Evolutionary conservation across 768 basidiomycete genomes (phyloP), one percentile per base, ranked within the genome.

Genomic region (Boletus rubescentipes): DNA sequence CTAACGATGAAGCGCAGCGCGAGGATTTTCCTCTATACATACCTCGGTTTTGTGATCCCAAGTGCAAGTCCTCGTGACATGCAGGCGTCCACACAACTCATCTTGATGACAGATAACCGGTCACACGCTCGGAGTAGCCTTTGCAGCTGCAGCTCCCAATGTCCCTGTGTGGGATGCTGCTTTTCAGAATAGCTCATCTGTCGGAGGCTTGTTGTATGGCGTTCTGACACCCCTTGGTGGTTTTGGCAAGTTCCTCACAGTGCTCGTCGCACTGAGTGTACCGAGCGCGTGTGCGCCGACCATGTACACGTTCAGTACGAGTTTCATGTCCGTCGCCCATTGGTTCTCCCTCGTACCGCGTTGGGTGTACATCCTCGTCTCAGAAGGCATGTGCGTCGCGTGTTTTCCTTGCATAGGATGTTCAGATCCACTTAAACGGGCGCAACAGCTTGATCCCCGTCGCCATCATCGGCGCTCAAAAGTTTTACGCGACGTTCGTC

Each of bases 241-340:
- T 2, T 80, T 80, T 46, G 77, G 77, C 45, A 73, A 75, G 60
- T 75, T 80, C 66, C 69, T 81, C 30, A 74, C 74, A 0, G 76
- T 79, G 35, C 57, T 85, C 21, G 69, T 83, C 41, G 81, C 83
- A 21, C 68, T 85, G 47, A 77, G 73, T 46, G 75, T 83, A 34
- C 77, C 79, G 10, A 79, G 78, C 54, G 82, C 83, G 44, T 77
- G 79, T 36, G 81, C 80, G 2, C 83, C 82, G 0, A 81, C 81
- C 36, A 81, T 84, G 72, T 85, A 85, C 63, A 77, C 77, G 12
- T 79, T 77, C 61, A 72, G 74, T 18, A 76, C 80, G 18, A 77
- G 76, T 40, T 64, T 77, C 49, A 76, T 77, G 76, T 64, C 74
- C 10, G 56, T 76, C 15, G 60, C 67, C 7, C 54, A 54, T 9